Conservation (phyloP, 805 yeast species). For the Teunomyces barrocoloradensis region DNA sequence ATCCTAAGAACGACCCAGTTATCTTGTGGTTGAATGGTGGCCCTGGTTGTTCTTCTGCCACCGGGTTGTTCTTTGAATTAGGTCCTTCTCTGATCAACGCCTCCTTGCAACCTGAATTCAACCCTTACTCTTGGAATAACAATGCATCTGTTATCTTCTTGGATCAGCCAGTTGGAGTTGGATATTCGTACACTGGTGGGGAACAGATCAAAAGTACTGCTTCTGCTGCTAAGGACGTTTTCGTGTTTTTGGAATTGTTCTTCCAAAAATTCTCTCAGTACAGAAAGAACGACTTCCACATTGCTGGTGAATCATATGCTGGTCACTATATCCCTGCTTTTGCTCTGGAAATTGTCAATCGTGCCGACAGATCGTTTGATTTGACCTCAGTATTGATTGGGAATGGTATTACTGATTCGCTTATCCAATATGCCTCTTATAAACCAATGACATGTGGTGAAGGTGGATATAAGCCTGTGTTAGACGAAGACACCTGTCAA, state of each 20-base stretch:
- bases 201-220: constrained; percentile 15
- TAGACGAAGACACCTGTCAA: constrained; percentile 30
- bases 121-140: constrained; percentile 29
- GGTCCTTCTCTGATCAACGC: constrained; percentile 27
- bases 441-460: constrained; percentile 47
- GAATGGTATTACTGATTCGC: constrained; percentile 45
- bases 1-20: constrained; percentile 31
- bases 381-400: constrained; percentile 42
- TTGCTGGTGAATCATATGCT: constrained; percentile 26
- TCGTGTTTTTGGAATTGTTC: constrained; percentile 22
- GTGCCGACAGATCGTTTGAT: constrained; percentile 24
- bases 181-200: constrained; percentile 21
- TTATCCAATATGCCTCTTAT: constrained; percentile 38
- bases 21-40: constrained; percentile 34
- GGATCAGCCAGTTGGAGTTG: constrained; percentile 28
- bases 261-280: constrained; percentile 24
- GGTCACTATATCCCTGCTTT: constrained; percentile 26
- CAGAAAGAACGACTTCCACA: constrained; percentile 19
- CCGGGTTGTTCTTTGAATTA: constrained; percentile 30
- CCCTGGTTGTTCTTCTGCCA: constrained; percentile 30
- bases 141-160: constrained; percentile 28
- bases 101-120: constrained; percentile 21
- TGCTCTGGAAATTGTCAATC: constrained; percentile 20
- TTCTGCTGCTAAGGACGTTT: constrained; percentile 20
- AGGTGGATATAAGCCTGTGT: constrained; percentile 41